These are phyloP conservation scores for Fusarium sp. DNA, from an alignment of 2,329 filamentous ascomycete genomes.

Conservation along the genomic window DNA sequence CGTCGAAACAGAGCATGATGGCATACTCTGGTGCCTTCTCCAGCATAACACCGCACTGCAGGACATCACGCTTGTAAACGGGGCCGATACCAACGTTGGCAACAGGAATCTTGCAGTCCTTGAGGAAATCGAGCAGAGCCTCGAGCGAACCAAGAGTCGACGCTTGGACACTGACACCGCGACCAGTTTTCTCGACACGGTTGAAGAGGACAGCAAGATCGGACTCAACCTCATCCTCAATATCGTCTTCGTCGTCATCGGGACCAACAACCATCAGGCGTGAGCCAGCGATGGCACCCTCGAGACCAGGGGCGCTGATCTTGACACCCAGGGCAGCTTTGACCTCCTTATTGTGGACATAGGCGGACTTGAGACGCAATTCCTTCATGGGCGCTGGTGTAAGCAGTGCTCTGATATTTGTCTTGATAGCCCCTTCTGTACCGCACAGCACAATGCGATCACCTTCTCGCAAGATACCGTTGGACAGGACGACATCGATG, in stretches of 20 bases:
- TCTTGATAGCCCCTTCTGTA: constrained; percentile 94
- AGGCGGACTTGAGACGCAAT: constrained; percentile 91
- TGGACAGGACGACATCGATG: constrained; percentile 95
- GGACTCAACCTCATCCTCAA: constrained; percentile 95
- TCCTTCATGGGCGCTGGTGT: constrained; percentile 95
- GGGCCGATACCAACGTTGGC: constrained; percentile 97
- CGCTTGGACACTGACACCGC: constrained; percentile 96
- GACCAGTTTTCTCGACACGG: constrained; percentile 89
- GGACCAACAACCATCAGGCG: constrained; percentile 93
- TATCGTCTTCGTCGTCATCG: constrained; percentile 95
- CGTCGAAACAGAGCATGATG: constrained; percentile 99
- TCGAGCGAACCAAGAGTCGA: constrained; percentile 97
- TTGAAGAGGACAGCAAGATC: constrained; percentile 92
- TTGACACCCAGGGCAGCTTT: constrained; percentile 99
- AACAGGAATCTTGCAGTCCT: constrained; percentile 95
- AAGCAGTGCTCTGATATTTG: constrained; percentile 92
- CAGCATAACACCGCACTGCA: constrained; percentile 94
- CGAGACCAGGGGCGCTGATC: constrained; percentile 95
- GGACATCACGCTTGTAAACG: constrained; percentile 97
- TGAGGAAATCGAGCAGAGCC: constrained; percentile 94
- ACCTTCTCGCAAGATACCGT: constrained; percentile 93
- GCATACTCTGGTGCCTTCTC: constrained; percentile 95
- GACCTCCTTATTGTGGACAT: constrained; percentile 99
- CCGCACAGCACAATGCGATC: constrained; percentile 95
- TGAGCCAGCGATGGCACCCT: constrained; percentile 95